Percentiles rank a stretch among this genome's conserved stretches.
phyloP scores from a whole-genome alignment of 2,329 filamentous ascomycete genomes.

The Aspergillus novofumigatus region DNA sequence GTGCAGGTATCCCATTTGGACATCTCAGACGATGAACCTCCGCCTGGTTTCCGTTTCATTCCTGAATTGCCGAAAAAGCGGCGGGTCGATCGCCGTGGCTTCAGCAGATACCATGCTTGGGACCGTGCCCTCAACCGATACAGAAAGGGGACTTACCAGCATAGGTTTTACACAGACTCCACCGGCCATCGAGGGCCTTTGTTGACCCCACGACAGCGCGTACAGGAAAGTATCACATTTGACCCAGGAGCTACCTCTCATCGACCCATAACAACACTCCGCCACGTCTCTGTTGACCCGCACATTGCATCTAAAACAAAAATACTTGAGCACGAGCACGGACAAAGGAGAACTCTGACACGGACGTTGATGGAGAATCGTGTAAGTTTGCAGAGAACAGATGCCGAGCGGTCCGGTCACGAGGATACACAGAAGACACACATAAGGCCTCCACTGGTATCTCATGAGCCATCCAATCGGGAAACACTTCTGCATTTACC shows the following conservation, averaged over 20 bases:
- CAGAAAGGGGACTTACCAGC: constrained; percentile 21
- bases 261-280: constrained; percentile 7
- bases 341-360: constrained; percentile 6
- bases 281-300: constrained; percentile 11
- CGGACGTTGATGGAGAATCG: constrained; percentile 9
- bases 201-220: constrained; percentile 16
- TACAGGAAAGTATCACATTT: constrained; percentile 13
- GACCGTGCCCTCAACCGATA: constrained; percentile 42
- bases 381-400: constrained; percentile 15
- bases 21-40: constrained; percentile 33
- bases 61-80: constrained; percentile 28
- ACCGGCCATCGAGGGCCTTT: constrained; percentile 15
- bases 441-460: neutral
- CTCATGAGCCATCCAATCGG: neutral
- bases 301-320: constrained; percentile 12
- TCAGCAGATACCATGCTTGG: constrained; percentile 46
- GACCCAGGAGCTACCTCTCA: constrained; percentile 10
- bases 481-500: neutral
- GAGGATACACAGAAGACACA: neutral
- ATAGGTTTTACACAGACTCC: constrained; percentile 3
- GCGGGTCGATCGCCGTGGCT: constrained; percentile 40
- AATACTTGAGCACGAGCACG: constrained; percentile 13
- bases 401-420: neutral
- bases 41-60: constrained; percentile 35
- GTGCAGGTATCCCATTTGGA: constrained; percentile 22